Conservation (phyloP, 2,329 filamentous ascomycete genomes). For the Colletotrichum tropicicola region DNA sequence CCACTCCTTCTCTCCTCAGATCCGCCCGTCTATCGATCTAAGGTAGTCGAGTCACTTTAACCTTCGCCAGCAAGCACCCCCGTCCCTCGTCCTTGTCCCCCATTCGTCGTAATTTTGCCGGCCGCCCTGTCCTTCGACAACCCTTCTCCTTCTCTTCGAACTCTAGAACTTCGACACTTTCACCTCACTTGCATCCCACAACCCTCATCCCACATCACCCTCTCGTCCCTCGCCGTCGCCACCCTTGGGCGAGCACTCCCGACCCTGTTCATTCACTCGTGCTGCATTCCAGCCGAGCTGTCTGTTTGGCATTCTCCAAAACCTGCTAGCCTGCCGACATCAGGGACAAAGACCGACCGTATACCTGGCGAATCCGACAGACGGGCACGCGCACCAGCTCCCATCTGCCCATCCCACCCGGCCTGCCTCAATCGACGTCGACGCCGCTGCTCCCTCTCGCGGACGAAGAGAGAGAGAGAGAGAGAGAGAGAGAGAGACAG, state of each 20-base stretch:
- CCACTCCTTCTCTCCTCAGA: conserved; percentile 13
- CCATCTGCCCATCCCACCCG: not conserved
- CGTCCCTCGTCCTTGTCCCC: conserved; percentile 20
- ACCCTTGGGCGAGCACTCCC: not conserved
- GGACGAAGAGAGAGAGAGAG: not conserved
- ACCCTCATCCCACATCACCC: not conserved
- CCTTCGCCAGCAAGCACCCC: conserved; percentile 21
- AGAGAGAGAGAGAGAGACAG: not conserved
- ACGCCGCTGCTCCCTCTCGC: not conserved
- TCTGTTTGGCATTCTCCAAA: not conserved
- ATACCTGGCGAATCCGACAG: conserved; percentile 4
- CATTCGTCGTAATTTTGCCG: conserved; percentile 28
- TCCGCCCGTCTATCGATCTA: conserved; percentile 29
- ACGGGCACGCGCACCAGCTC: not conserved
- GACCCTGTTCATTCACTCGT: not conserved
- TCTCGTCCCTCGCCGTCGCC: not conserved
- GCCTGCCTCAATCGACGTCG: conserved; percentile 9
- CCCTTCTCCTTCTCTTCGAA: conserved; percentile 30
- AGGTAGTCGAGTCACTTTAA: conserved; percentile 26
- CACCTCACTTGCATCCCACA: conserved; percentile 10
- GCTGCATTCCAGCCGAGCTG: conserved; percentile 1
- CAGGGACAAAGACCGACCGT: conserved; percentile 16
- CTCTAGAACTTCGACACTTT: conserved; percentile 30
- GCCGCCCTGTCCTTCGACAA: conserved; percentile 24
- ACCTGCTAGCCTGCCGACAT: not conserved